A percentile compares a stretch with the other conserved stretches of the same genome.
Evolutionary conservation across 768 basidiomycete genomes (phyloP).

Genomic region (Pulveroboletus sp.): DNA sequence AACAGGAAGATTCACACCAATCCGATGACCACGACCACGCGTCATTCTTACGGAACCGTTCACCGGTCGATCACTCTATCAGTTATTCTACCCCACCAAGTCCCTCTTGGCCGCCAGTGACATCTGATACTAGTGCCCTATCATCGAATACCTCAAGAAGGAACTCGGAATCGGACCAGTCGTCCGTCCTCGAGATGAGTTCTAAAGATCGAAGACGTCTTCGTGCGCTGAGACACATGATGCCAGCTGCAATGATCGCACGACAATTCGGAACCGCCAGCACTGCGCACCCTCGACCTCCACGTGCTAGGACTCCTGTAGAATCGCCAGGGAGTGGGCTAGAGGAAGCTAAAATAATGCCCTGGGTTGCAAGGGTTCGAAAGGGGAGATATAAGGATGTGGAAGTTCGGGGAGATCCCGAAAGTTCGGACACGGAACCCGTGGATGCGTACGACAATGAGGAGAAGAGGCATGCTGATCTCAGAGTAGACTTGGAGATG

Average conservation of each 20-base stretch:
- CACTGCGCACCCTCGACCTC: constrained; percentile 9
- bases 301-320: constrained; percentile 4
- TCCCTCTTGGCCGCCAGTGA: constrained; percentile 14
- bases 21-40: constrained; percentile 7
- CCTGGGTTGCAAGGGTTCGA: constrained; percentile 50
- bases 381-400: constrained; percentile 32
- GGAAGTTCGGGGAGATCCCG: constrained; percentile 60
- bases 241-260: constrained; percentile 53
- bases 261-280: constrained; percentile 24
- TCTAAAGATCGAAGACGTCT: constrained; percentile 34
- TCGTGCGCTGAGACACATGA: constrained; percentile 45
- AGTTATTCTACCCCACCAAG: constrained; percentile 12
- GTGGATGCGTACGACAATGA: not conserved
- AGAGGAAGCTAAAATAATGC: constrained; percentile 41
- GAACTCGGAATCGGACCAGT: constrained; percentile 20
- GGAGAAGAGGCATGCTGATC: not conserved
- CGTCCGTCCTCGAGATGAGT: constrained; percentile 17
- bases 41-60: constrained; percentile 1
- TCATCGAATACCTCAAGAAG: constrained; percentile 15
- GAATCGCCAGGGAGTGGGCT: constrained; percentile 31
- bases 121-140: constrained; percentile 16
- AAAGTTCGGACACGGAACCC: constrained; percentile 48
- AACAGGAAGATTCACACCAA: constrained; percentile 15
- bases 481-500: constrained; percentile 2
- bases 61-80: constrained; percentile 1